These are phyloP conservation scores for Xanthoceras sorbifolium DNA, from an alignment of 345 rosid species.

Conservation along the genomic window DNA sequence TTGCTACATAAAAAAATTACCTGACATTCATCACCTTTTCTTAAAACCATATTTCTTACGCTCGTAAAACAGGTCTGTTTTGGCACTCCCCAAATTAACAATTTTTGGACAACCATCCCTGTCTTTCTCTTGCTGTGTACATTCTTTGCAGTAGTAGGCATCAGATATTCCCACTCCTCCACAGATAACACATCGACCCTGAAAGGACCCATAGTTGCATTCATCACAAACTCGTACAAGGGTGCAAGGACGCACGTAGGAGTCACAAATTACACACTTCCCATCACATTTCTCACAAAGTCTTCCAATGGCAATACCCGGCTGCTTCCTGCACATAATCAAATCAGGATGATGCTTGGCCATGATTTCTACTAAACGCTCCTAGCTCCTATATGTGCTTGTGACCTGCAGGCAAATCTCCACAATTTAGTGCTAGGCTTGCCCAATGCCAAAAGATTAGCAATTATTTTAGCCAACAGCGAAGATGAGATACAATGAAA, in stretches of 20 bases:
- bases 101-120: constrained; percentile 53
- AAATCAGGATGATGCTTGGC: constrained; percentile 58
- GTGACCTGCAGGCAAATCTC: constrained; percentile 11
- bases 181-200: constrained; percentile 50
- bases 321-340: constrained; percentile 55
- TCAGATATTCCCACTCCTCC: constrained; percentile 55
- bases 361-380: constrained; percentile 23
- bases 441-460: not conserved
- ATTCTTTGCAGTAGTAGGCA: constrained; percentile 57
- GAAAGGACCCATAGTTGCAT: constrained; percentile 52
- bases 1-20: not conserved
- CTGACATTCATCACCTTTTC: constrained; percentile 34
- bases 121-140: constrained; percentile 52
- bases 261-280: constrained; percentile 50
- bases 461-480: not conserved
- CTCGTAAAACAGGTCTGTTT: constrained; percentile 45
- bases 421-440: not conserved
- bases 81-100: constrained; percentile 45
- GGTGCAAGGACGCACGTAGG: constrained; percentile 50
- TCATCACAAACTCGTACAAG: constrained; percentile 51
- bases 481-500: not conserved
- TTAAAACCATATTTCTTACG: constrained; percentile 51
- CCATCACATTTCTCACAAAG: constrained; percentile 51
- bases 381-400: constrained; percentile 7
- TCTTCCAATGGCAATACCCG: constrained; percentile 50